Base-by-base conservation (phyloP, 257 asterid genomes). In the Linderniella brevidens region DNA sequence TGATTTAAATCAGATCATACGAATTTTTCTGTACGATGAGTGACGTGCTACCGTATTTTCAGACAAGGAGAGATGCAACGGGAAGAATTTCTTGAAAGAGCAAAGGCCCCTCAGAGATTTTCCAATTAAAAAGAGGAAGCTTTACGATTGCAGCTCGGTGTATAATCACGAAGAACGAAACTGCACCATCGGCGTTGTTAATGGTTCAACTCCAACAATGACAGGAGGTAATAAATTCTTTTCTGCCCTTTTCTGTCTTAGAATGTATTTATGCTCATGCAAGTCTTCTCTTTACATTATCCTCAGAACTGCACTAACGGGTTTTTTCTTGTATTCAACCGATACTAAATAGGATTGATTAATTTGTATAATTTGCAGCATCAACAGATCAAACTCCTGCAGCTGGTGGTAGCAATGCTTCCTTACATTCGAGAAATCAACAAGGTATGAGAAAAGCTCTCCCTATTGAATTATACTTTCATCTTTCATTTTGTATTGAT, bases 51-150 rank as follows among this genome's bases (percentile, higher is more conserved):
- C 40, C 74, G 77, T 71, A 70, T 66, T 16, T 64, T 64, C 54
- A 79, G 86, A 78, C 81, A 79, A 60, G 61, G 68, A 46, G 54
- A 63, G 41, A 72, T 61, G 58, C 53, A 70, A 17, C 68, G 63
- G 37, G 87, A 81, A 42, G 73, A 85, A 68, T 67, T 48, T 56
- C 75, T 47, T 40, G 64, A 35, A 57, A 62, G 67, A 71, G 52
- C 82, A 64, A 40, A 77, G 93, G 56, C 72, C 96, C 51, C 68
- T 69, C 59, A 77, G 85, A 67, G 96, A 85, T 54, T 85, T 59
- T 14, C 81, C 93, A 14, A 52, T 73, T 37, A 90, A 90, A 69
- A 76, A 78, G 67, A 71, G 93, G 75, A 85, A 77, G 58, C 41
- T 88, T 57, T 60, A 64, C 19, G 73, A 62, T 55, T 71, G 67